A percentile compares a stretch with the other conserved stretches of the same genome.
These are phyloP conservation scores for Phytophthora brassicae DNA, from an alignment of 352 stramenopile species.

Conservation along the genomic window DNA sequence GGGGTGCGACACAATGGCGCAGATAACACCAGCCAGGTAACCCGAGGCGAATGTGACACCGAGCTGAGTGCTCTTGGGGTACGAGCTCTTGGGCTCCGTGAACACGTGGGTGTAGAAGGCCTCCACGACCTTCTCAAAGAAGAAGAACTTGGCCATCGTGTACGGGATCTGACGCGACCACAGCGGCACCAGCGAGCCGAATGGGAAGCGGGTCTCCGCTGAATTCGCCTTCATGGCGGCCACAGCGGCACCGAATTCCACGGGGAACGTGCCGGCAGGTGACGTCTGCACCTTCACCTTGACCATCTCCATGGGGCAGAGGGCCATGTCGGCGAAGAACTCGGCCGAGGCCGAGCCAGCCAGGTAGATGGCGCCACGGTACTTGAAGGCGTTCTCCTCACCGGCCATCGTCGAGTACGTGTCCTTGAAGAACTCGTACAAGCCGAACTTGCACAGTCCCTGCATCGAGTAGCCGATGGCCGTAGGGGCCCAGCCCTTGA, in stretches of 20 bases:
- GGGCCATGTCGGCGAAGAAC: slow-evolving; percentile 92
- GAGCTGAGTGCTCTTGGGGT: slow-evolving; percentile 94
- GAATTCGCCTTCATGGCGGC: slow-evolving; percentile 88
- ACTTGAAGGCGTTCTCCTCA: slow-evolving; percentile 93
- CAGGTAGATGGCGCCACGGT: slow-evolving; percentile 91
- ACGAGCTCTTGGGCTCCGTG: slow-evolving; percentile 90
- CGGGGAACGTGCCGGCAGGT: slow-evolving; percentile 87
- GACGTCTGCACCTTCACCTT: slow-evolving; percentile 95
- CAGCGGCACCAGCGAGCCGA: slow-evolving; percentile 89
- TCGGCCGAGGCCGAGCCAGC: slow-evolving; percentile 92
- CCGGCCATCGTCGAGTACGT: slow-evolving; percentile 90
- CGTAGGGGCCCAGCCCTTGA: slow-evolving; percentile 92
- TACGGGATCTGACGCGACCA: slow-evolving; percentile 96
- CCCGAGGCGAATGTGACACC: slow-evolving; percentile 97
- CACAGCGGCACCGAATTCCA: slow-evolving; percentile 85
- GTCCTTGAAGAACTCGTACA: slow-evolving; percentile 97
- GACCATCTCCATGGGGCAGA: slow-evolving; percentile 95
- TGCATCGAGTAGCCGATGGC: slow-evolving; percentile 91
- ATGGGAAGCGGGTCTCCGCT: slow-evolving; percentile 89
- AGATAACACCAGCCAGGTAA: slow-evolving; percentile 99
- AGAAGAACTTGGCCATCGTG: slow-evolving; percentile 99
- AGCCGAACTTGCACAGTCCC: slow-evolving; percentile 93
- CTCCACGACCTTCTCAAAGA: slow-evolving; percentile 93
- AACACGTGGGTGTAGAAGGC: slow-evolving; percentile 89
- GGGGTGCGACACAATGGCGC: slow-evolving; percentile 99